A percentile compares a stretch with the other conserved stretches of the same genome.
Conservation (phyloP, 2,329 filamentous ascomycete species). For the Cercospora berteroae region DNA sequence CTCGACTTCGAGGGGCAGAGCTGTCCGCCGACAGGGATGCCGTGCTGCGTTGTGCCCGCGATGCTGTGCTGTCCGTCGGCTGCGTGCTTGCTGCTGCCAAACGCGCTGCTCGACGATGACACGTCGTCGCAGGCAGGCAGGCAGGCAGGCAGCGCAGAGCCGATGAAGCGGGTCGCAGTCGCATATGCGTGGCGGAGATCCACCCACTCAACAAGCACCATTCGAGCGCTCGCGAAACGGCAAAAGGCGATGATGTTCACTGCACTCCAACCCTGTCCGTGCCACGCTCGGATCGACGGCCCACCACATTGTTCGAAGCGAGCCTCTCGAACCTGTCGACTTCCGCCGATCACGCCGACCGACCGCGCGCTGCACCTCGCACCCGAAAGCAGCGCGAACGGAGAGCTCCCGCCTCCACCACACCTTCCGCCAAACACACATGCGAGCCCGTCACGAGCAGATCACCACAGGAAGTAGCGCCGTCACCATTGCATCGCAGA, state of each 20-base stretch:
- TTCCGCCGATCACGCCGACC: neutral
- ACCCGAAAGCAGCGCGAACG: neutral
- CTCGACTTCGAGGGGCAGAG: neutral
- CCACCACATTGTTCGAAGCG: conserved; percentile 1
- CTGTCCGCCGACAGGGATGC: neutral
- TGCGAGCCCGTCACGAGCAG: neutral
- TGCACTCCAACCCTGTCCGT: neutral
- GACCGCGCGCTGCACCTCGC: neutral
- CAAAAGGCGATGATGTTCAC: neutral
- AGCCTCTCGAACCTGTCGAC: neutral
- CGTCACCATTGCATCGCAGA: neutral
- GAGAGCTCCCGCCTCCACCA: neutral
- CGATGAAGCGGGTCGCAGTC: neutral
- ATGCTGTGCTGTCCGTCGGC: neutral
- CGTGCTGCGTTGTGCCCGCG: neutral
- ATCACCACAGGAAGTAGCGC: neutral
- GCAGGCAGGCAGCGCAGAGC: neutral
- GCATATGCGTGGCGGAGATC: neutral
- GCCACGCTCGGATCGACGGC: conserved; percentile 5
- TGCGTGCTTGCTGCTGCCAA: neutral
- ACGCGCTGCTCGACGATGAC: neutral
- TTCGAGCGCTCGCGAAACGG: neutral
- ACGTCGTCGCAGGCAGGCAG: neutral
- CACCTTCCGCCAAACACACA: neutral
- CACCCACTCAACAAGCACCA: neutral